Evolutionary conservation across 176 grass and related monocot genomes (phyloP).

Genomic region (Poa pratensis): DNA sequence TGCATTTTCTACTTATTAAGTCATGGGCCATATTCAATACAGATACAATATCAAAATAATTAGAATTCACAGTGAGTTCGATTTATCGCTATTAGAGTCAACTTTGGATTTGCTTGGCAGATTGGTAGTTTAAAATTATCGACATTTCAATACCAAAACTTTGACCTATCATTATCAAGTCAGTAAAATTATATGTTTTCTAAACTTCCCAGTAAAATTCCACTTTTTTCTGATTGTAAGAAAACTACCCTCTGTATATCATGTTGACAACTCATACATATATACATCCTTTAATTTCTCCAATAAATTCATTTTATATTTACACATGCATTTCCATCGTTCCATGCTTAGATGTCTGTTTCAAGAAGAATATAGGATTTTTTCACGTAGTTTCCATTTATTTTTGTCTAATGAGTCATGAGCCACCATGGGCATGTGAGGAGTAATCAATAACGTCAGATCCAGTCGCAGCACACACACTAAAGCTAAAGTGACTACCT

Average conservation of each 20-base stretch:
- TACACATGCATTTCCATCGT: not conserved
- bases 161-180: conserved; percentile 5
- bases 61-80: not conserved
- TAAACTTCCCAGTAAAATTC: not conserved
- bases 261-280: not conserved
- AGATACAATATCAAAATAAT: not conserved
- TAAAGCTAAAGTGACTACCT: not conserved
- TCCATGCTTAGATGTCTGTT: conserved; percentile 12
- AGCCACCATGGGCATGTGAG: conserved; percentile 2
- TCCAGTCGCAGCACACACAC: too few relatives aligned
- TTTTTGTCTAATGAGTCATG: conserved; percentile 24
- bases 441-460: not conserved
- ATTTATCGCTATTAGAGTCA: not conserved
- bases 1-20: not conserved
- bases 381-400: conserved; percentile 16
- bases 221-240: not conserved
- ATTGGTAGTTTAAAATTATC: not conserved
- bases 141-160: not conserved
- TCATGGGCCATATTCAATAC: not conserved
- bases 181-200: not conserved
- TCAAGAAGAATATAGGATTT: conserved; percentile 30
- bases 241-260: not conserved
- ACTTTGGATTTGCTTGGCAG: conserved; percentile 25
- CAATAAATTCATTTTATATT: not conserved
- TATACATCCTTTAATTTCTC: not conserved